These are phyloP conservation scores for Pseudogymnoascus sp. DNA, from an alignment of 2,329 filamentous ascomycete genomes.

Conservation along the genomic window DNA sequence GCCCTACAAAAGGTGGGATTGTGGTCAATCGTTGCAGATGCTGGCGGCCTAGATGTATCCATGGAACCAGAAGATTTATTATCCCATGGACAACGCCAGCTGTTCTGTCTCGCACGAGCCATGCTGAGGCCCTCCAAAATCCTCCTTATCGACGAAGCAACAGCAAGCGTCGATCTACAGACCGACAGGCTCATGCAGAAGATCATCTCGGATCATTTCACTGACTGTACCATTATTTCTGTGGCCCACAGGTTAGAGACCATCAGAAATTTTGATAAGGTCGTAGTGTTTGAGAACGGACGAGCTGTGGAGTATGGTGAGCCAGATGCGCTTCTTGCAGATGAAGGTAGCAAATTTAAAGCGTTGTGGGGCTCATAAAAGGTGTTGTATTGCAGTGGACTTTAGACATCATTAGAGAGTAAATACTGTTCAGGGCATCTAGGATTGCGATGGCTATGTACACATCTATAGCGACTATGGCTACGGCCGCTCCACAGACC, in stretches of 20 bases:
- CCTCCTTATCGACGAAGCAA: slow-evolving; percentile 30
- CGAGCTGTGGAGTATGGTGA: slow-evolving; percentile 76
- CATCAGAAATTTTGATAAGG: slow-evolving; percentile 38
- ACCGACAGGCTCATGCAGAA: slow-evolving; percentile 48
- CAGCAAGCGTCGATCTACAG: slow-evolving; percentile 37
- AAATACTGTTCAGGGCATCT: too few relatives aligned
- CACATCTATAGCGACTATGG: too few relatives aligned
- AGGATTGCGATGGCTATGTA: too few relatives aligned
- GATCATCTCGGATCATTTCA: slow-evolving; percentile 43
- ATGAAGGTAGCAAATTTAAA: slow-evolving; percentile 16
- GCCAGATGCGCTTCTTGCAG: slow-evolving; percentile 59
- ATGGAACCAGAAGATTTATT: slow-evolving; percentile 28
- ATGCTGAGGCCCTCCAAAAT: slow-evolving; percentile 32
- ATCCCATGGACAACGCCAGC: slow-evolving; percentile 40
- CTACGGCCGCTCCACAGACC: too few relatives aligned
- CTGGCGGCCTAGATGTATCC: slow-evolving; percentile 33
- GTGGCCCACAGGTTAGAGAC: slow-evolving; percentile 28
- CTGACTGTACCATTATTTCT: slow-evolving; percentile 41
- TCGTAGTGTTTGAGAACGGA: slow-evolving; percentile 36
- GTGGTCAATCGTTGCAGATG: slow-evolving; percentile 32
- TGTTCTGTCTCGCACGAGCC: slow-evolving; percentile 42
- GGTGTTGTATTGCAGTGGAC: background rate
- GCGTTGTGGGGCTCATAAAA: slow-evolving; percentile 16
- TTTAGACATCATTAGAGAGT: too few relatives aligned
- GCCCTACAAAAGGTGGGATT: slow-evolving; percentile 39